Evolutionary conservation across 805 yeast species (phyloP), one percentile per base, ranked within the genome.

Genomic region (Candida insectalens): DNA sequence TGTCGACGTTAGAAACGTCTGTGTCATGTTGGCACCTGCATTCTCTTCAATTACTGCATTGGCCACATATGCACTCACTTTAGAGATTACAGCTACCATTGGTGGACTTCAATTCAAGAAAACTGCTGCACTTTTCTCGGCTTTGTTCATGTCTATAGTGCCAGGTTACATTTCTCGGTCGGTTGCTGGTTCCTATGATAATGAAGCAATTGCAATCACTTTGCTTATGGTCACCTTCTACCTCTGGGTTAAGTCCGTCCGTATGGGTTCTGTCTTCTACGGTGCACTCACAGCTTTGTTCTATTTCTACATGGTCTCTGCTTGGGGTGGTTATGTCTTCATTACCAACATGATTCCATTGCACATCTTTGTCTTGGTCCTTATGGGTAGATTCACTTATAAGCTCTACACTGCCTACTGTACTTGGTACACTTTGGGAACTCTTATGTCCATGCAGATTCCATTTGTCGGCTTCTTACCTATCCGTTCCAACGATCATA

Each of bases 321-420:
- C 99, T 9, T 88, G 99, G 96, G 99, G 99, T 67, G 99, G 99
- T 19, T 92, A 92, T 55, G 99, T 94, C 34, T 92, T 92, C 67
- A 94, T 92, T 62, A 92, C 99, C 39, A 92, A 92, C 63, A 76
- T 94, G 68, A 85, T 92, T 49, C 98, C 98, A 30, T 67, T 92
- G 47, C 99, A 92, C 56, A 87, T 88, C 18, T 88, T 92, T 52
- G 88, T 85, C 32, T 67, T 92, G 53, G 61, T 92, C 34, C 62
- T 84, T 44, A 92, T 92, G 97, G 98, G 98, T 34, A 79, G 98
- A 51, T 92, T 87, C 60, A 73, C 73, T 46, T 77, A 77, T 47
- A 75, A 77, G 44, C 57, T 92, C 37, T 92, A 92, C 57, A 77
- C 94, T 14, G 83, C 96, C 17, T 92, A 94, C 60, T 77, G 89